Percentiles rank a stretch among this genome's conserved stretches.
phyloP scores from a whole-genome alignment of 2,329 filamentous ascomycete species.

The Hymenoscyphus infarciens region DNA sequence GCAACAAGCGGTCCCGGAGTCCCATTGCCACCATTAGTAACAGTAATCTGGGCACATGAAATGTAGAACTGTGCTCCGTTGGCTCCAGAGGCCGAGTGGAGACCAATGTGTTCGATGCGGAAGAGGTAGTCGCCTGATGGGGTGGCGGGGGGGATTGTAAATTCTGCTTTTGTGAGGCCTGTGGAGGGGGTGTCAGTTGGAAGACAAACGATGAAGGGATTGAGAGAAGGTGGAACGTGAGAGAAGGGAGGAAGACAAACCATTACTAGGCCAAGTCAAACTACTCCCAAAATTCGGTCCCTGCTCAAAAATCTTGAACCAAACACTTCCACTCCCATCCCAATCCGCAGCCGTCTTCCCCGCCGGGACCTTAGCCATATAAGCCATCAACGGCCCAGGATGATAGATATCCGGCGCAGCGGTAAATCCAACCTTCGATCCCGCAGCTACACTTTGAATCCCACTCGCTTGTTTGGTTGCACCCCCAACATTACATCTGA shows the following conservation, averaged over 20 bases:
- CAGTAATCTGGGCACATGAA: slow-evolving; percentile 40
- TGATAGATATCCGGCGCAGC: slow-evolving; percentile 31
- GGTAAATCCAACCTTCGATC: slow-evolving; percentile 23
- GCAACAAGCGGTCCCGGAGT: slow-evolving; percentile 34
- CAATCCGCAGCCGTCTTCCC: slow-evolving; percentile 27
- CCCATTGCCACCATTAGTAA: slow-evolving; percentile 39
- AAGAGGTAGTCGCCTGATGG: slow-evolving; percentile 25
- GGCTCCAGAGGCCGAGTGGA: slow-evolving; percentile 16
- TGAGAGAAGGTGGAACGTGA: too few species aligned
- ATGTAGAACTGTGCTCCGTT: slow-evolving; percentile 27
- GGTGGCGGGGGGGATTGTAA: slow-evolving; percentile 36
- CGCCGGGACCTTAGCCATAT: slow-evolving; percentile 29
- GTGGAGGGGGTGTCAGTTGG: neutral
- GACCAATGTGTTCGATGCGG: slow-evolving; percentile 35
- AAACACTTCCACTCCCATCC: slow-evolving; percentile 29
- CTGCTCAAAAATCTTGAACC: slow-evolving; percentile 32
- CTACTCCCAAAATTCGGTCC: slow-evolving; percentile 22
- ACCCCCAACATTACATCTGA: slow-evolving; percentile 40
- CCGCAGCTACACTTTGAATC: slow-evolving; percentile 29
- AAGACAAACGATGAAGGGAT: too few species aligned
- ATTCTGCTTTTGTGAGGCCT: slow-evolving; percentile 21
- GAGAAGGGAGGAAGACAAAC: too few species aligned
- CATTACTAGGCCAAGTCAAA: slow-evolving; percentile 28
- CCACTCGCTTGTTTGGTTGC: slow-evolving; percentile 24
- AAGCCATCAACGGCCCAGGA: slow-evolving; percentile 28